Conservation (phyloP, 768 basidiomycete species). For the Suillus variegatus region DNA sequence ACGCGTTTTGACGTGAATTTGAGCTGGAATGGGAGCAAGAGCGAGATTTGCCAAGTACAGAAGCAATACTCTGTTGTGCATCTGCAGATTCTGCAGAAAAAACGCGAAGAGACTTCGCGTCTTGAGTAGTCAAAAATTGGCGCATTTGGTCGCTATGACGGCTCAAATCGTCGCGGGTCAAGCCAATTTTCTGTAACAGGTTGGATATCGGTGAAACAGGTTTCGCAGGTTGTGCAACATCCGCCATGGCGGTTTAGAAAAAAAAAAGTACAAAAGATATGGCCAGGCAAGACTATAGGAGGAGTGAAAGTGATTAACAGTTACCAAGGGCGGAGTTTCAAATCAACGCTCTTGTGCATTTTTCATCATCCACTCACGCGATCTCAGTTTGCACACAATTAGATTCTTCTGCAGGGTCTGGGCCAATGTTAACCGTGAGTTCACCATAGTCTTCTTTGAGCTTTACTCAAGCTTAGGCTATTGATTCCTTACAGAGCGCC, state of each 20-base stretch:
- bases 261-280: not conserved
- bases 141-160: conserved; percentile 80
- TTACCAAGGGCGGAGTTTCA: conserved; percentile 1
- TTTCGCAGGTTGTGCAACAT: conserved; percentile 21
- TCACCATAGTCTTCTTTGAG: not conserved
- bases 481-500: not conserved
- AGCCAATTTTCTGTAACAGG: conserved; percentile 67
- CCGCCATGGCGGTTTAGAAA: conserved; percentile 21
- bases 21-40: conserved; percentile 43
- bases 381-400: not conserved
- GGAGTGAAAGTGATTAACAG: not conserved
- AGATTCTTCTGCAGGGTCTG: not conserved
- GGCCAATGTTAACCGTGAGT: not conserved
- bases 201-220: conserved; percentile 69
- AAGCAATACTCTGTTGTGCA: conserved; percentile 37
- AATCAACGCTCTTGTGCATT: not conserved
- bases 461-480: not conserved
- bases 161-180: conserved; percentile 75
- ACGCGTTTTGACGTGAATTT: conserved; percentile 51
- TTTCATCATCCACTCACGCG: not conserved
- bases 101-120: conserved; percentile 45
- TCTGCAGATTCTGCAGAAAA: conserved; percentile 36
- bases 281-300: conserved; percentile 1
- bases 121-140: conserved; percentile 66
- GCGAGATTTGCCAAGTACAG: conserved; percentile 42